Evolutionary conservation across 305 asterid species (phyloP).

Genomic region (Solanum hybrid): DNA sequence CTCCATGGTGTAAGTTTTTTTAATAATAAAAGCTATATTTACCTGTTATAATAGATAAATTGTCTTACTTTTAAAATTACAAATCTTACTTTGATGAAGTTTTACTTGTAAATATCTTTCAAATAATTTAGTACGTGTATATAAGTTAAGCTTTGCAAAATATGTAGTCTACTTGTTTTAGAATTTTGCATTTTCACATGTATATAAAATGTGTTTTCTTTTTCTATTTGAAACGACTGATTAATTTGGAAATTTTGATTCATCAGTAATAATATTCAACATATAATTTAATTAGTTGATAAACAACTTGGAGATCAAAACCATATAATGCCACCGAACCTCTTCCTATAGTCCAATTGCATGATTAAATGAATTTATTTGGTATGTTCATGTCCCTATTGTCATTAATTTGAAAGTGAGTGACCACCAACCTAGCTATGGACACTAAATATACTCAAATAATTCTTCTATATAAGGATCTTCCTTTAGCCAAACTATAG

Average conservation of each 20-base stretch:
- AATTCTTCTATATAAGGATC: slow-evolving; percentile 2
- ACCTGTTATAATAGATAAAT: not conserved
- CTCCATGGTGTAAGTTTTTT: not conserved
- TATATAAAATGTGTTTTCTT: not conserved
- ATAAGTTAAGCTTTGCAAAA: not conserved
- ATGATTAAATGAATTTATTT: not conserved
- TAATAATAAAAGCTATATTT: not conserved
- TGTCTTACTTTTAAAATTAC: not conserved
- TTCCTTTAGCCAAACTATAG: not conserved
- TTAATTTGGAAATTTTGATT: not conserved
- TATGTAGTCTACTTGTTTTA: not conserved
- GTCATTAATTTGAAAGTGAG: not conserved
- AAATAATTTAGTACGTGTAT: not conserved
- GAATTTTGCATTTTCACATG: not conserved
- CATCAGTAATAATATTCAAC: not conserved
- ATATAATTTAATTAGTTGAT: not conserved
- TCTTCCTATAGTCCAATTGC: not conserved
- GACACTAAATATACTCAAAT: not conserved
- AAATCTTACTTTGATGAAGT: not conserved
- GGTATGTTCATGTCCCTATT: not conserved
- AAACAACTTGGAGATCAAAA: not conserved
- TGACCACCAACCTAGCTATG: not conserved
- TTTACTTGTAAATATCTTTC: not conserved
- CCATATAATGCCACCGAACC: not conserved
- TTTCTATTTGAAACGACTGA: not conserved